Conservation (phyloP, 1,284 basidiomycete genomes). For the Cutaneotrichosporon sp. region DNA sequence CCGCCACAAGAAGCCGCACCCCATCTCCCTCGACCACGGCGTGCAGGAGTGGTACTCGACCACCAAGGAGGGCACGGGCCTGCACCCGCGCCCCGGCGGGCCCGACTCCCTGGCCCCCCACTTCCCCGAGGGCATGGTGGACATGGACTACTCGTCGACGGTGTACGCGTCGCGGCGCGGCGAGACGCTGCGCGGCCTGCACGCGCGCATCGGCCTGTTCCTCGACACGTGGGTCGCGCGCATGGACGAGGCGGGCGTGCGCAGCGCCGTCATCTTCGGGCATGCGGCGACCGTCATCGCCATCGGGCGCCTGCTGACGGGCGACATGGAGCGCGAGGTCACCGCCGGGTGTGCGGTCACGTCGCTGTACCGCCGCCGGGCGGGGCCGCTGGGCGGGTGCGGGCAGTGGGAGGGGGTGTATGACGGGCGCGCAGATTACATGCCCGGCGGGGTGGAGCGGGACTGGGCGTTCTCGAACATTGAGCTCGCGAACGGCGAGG, state of each 20-base stretch:
- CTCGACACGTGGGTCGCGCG: slow-evolving; percentile 42
- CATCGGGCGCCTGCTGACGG: slow-evolving; percentile 42
- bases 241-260: slow-evolving; percentile 47
- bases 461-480: slow-evolving; percentile 52
- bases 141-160: slow-evolving; percentile 49
- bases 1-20: not conserved
- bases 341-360: slow-evolving; percentile 50
- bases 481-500: slow-evolving; percentile 42
- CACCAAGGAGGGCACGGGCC: slow-evolving; percentile 30
- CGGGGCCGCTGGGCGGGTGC: slow-evolving; percentile 28
- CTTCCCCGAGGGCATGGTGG: slow-evolving; percentile 41
- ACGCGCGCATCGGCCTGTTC: slow-evolving; percentile 46
- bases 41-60: slow-evolving; percentile 20
- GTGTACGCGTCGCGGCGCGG: slow-evolving; percentile 54
- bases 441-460: slow-evolving; percentile 50
- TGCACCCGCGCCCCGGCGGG: slow-evolving; percentile 48
- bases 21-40: slow-evolving; percentile 21
- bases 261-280: slow-evolving; percentile 54
- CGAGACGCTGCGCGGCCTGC: slow-evolving; percentile 54
- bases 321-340: slow-evolving; percentile 33
- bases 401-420: slow-evolving; percentile 47
- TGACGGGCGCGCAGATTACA: slow-evolving; percentile 48
- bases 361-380: slow-evolving; percentile 43
- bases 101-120: slow-evolving; percentile 27
- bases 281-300: slow-evolving; percentile 58